phyloP scores from a whole-genome alignment of 306 rosid genomes.

The Malus orientalis region DNA sequence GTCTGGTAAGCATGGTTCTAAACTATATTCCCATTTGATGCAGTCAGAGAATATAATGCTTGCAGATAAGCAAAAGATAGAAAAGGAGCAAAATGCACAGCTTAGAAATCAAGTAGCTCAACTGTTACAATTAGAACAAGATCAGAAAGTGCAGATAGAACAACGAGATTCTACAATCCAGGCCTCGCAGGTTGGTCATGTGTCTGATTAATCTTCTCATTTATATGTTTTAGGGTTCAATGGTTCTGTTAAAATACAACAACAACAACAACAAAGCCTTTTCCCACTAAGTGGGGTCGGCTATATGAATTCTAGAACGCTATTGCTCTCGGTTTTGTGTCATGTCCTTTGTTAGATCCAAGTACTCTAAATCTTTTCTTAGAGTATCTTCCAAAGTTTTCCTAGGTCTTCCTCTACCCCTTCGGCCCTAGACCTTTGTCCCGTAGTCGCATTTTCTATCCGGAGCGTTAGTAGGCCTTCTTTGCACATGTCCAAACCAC shows the following conservation, averaged over 20 bases:
- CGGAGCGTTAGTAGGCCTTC: no score
- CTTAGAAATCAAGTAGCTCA: slow-evolving; percentile 90
- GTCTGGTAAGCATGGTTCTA: slow-evolving; percentile 14
- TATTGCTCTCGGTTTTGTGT: no score
- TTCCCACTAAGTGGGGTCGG: no score
- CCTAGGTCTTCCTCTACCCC: no score
- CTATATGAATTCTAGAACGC: no score
- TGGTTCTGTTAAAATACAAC: neutral
- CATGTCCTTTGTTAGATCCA: no score
- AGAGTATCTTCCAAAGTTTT: no score
- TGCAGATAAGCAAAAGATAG: slow-evolving; percentile 63
- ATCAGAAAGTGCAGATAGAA: slow-evolving; percentile 65
- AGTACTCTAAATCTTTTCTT: no score
- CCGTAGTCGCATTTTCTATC: no score
- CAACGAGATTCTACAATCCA: slow-evolving; percentile 68
- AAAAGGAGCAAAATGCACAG: slow-evolving; percentile 84
- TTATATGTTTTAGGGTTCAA: neutral
- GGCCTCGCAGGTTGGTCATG: slow-evolving; percentile 63
- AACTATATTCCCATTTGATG: slow-evolving; percentile 34
- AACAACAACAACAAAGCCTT: no score
- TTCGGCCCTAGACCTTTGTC: no score
- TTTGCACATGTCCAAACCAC: no score
- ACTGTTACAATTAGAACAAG: slow-evolving; percentile 78
- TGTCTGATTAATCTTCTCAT: neutral
- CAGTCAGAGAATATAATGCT: slow-evolving; percentile 80